Evolutionary conservation across 345 rosid genomes (phyloP), one percentile per base, ranked within the genome.

Genomic region (Dipteronia sinensis): DNA sequence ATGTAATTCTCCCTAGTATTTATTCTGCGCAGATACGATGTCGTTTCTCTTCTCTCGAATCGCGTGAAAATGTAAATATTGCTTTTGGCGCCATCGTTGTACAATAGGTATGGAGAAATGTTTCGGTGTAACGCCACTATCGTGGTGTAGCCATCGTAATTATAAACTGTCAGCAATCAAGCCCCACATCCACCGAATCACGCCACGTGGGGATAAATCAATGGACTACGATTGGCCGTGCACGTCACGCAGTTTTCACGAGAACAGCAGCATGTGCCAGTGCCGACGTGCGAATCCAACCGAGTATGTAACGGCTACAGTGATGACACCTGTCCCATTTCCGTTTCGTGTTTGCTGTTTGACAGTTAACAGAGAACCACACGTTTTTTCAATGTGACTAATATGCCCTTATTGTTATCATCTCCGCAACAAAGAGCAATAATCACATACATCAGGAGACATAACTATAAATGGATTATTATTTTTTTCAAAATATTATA

Each of bases 111-210:
- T 53, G 19, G 77, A 72, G 81, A 65, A 59, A 58, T 0, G 15
- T 65, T 62, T 76, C 64, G 13, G 73, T 75, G 85, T 65, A 34
- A 20, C 1, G 22, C 15, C 62, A 78, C 29, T 58, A 77, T 82
- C 84, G 76, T 85, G 85, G 82, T 63, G 76, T 20, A 22, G 80
- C 74, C 62, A 55, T 55, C 46, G 3, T 64, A 29, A 85, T 76
- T 25, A 79, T 44, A 20, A 59, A 70, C 69, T 25, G 69, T 19
- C 70, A 17, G 19, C 44, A 73, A 62, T 1, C 0, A 44, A 53
- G 16, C 46, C 23, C 44, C 46, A 8, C 61, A 13, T 0, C 1
- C 4, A 27, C 59, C 19, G 0, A 40, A 47, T 62, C 0, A 8
- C 4, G 11, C 58, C 76, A 62, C 23, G 77, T 64, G 59, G 5